These are phyloP conservation scores for Starmera quercuum DNA, from an alignment of 805 yeast species.

Conservation along the genomic window DNA sequence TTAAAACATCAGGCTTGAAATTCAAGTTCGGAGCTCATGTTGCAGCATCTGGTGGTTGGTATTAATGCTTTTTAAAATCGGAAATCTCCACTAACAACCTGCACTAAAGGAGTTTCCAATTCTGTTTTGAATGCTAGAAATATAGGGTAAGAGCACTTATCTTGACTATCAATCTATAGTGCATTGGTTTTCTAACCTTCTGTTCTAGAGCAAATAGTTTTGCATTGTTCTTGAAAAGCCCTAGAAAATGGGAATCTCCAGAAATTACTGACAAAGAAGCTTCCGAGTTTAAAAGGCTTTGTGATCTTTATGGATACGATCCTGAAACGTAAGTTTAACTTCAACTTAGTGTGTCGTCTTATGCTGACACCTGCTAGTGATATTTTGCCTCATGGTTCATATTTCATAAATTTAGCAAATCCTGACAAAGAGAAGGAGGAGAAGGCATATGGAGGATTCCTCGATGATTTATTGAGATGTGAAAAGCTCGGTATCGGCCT, in stretches of 20 bases:
- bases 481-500: constrained; percentile 78
- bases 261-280: constrained; percentile 63
- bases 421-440: constrained; percentile 76
- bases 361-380: constrained; percentile 29
- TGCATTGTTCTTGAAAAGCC: constrained; percentile 86
- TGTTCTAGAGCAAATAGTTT: constrained; percentile 58
- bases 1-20: constrained; percentile 34
- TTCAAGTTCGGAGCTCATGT: constrained; percentile 87
- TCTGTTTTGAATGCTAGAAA: constrained; percentile 52
- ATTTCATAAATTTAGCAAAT: constrained; percentile 86
- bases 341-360: background rate
- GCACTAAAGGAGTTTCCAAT: constrained; percentile 44
- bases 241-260: constrained; percentile 87
- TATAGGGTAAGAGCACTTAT: constrained; percentile 40
- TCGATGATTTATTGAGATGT: constrained; percentile 85
- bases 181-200: background rate
- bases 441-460: constrained; percentile 66
- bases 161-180: background rate
- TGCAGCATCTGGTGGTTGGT: constrained; percentile 64
- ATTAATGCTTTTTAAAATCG: background rate
- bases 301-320: constrained; percentile 58
- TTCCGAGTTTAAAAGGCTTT: constrained; percentile 51
- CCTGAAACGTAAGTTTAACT: constrained; percentile 38
- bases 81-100: background rate
- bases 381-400: constrained; percentile 90